Conservation (phyloP, 306 rosid species). For the Acacia melanoxylon region DNA sequence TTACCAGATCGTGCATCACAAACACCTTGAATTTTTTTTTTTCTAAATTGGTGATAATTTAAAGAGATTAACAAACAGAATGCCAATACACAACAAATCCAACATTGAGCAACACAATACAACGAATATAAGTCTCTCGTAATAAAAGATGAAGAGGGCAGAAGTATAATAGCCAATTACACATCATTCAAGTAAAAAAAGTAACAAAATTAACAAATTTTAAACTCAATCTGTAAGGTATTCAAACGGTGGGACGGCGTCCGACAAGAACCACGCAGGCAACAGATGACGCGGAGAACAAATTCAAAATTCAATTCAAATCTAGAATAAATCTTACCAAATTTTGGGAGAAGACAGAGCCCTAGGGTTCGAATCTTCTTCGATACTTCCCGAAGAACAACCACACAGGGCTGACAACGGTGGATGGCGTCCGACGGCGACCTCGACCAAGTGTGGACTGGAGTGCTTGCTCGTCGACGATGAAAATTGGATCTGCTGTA, state of each 20-base stretch:
- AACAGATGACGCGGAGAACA: too few relatives aligned
- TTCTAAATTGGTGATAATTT: neutral
- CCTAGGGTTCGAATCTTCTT: neutral
- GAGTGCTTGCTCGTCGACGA: neutral
- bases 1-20: neutral
- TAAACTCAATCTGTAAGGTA: neutral
- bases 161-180: neutral
- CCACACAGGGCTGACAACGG: neutral
- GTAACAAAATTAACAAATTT: neutral
- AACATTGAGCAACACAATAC: too few relatives aligned
- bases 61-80: neutral
- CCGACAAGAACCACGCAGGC: too few relatives aligned
- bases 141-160: neutral
- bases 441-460: neutral
- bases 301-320: neutral
- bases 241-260: neutral
- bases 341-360: neutral
- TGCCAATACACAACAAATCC: neutral
- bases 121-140: too few relatives aligned
- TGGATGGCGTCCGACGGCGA: neutral
- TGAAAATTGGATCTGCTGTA: neutral
- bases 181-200: neutral
- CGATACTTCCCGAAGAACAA: neutral
- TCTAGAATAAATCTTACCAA: neutral
- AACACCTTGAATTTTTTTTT: neutral